A percentile compares a stretch with the other conserved stretches of the same genome.
Evolutionary conservation across 75 land plant species (phyloP).

Genomic region (Cunninghamia lanceolata): DNA sequence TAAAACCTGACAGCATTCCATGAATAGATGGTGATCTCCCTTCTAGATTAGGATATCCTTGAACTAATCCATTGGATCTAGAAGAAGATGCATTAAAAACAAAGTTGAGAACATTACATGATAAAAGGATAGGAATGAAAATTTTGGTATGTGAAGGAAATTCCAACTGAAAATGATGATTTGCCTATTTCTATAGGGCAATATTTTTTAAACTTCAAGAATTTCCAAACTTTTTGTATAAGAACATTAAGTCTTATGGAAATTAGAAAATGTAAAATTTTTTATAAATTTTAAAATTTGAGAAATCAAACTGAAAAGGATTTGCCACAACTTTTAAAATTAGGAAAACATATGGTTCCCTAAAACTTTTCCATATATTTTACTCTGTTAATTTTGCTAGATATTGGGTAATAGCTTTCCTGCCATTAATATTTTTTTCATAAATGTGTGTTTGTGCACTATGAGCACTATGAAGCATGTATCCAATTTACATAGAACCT

Average conservation of each 20-base stretch:
- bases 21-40: slow-evolving; percentile 25
- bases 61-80: slow-evolving; percentile 31
- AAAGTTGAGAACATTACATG: background rate
- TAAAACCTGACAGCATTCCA: slow-evolving; percentile 20
- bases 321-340: background rate
- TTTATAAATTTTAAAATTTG: background rate
- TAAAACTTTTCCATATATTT: background rate
- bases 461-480: too few relatives aligned
- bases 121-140: background rate
- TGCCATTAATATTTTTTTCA: background rate
- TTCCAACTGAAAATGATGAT: too few relatives aligned
- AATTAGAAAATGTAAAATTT: background rate
- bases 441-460: too few relatives aligned
- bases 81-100: background rate
- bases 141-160: background rate
- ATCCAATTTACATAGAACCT: too few relatives aligned
- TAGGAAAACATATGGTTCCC: background rate
- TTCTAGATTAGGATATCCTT: slow-evolving; percentile 31
- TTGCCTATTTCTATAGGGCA: too few relatives aligned
- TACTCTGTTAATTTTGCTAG: background rate
- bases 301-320: background rate
- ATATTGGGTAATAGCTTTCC: background rate
- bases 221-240: background rate
- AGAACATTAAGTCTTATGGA: background rate
- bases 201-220: background rate